phyloP scores from a whole-genome alignment of 225 moss, liverwort and hornwort species.

The Straminergon stramineum region DNA sequence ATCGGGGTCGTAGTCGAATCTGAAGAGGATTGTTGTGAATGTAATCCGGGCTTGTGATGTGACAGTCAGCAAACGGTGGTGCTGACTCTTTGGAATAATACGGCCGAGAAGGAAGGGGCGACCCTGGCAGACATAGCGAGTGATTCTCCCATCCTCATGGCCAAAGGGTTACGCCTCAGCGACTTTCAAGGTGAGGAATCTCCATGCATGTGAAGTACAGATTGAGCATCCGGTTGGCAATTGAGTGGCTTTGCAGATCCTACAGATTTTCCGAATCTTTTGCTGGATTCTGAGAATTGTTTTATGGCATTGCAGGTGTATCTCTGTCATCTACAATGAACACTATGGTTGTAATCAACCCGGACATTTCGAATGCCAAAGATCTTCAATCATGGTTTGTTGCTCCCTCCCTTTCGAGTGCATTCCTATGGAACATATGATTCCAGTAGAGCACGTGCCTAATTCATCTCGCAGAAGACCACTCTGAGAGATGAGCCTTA shows the following conservation, averaged over 20 bases:
- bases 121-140: slow-evolving; percentile 28
- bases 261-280: too few relatives aligned
- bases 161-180: slow-evolving; percentile 50
- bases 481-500: neutral
- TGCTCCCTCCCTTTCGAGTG: neutral
- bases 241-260: neutral
- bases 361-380: slow-evolving; percentile 39
- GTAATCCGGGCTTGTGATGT: neutral
- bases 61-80: slow-evolving; percentile 73
- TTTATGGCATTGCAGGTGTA: slow-evolving; percentile 36
- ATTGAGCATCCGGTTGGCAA: too few relatives aligned
- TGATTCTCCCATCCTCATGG: slow-evolving; percentile 45
- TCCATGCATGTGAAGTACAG: neutral
- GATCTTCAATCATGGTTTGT: slow-evolving; percentile 56
- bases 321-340: slow-evolving; percentile 61
- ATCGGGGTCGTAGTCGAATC: too few relatives aligned
- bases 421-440: neutral
- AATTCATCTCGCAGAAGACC: too few relatives aligned
- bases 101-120: slow-evolving; percentile 50
- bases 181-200: slow-evolving; percentile 62
- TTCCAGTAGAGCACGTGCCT: too few relatives aligned
- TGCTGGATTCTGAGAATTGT: neutral
- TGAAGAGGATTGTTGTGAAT: neutral
- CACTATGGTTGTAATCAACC: slow-evolving; percentile 56
- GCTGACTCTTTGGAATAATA: slow-evolving; percentile 67